Base-by-base conservation (phyloP, 257 asterid species). In the Craterostigma plantagineum region DNA sequence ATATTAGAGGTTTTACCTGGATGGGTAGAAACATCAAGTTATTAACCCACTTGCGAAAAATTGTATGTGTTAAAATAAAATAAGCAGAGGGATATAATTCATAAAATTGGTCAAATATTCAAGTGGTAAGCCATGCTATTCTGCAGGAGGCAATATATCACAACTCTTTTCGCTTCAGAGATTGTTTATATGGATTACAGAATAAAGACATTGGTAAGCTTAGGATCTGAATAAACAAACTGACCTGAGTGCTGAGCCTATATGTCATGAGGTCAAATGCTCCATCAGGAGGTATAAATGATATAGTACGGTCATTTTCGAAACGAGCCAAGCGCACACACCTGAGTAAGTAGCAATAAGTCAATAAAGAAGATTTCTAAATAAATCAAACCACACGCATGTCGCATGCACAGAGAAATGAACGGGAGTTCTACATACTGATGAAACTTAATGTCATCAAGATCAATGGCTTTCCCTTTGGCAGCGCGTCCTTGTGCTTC, bases 221-320 rank as follows among this genome's bases (percentile, higher is more conserved):
- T 46, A 4, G 38, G 30, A 50, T 18, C 37, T 33, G 7, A 45
- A 5, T 40, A 57, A n/a, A n/a, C n/a, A n/a, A n/a, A 47, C 57
- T 39, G 57, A 90, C 96, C 99, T 90, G 96, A 61, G 96, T 90
- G 76, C 91, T 78, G 49, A 90, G 87, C 70, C 99, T 73, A 65
- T 90, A 90, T 45, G 94, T 90, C 99, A 90, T 90, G 65, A 90
- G 96, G 71, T 90, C 99, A 68, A 90, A 90, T 45, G 96, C 60
- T 42, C 99, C 99, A 73, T 90, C 99, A 40, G 99, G 96, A 57
- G 99, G 99, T 64, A 90, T 58, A 56, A 90, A 90, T 59, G 96
- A 75, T 69, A 90, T 90, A 30, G 99, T 90, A 49, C 99, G 72
- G 56, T 90, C 99, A 54, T 78, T 90, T 53, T 90, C 99, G 53